These are phyloP conservation scores for Juglanconis oblonga DNA, from an alignment of 2,329 filamentous ascomycete genomes.

Conservation along the genomic window DNA sequence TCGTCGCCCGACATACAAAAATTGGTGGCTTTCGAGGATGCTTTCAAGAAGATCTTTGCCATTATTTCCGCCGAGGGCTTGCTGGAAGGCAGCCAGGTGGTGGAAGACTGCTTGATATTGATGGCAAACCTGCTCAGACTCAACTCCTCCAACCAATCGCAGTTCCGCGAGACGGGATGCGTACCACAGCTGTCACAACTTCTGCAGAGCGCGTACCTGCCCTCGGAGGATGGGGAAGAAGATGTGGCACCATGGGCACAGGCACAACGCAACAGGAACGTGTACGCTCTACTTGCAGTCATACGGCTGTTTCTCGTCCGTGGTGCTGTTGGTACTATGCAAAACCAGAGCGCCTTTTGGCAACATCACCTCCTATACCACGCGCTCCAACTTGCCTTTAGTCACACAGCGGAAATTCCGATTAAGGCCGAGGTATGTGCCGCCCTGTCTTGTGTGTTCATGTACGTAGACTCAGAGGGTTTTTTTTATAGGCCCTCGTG, in stretches of 20 bases:
- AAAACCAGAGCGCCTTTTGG: slow-evolving; percentile 85
- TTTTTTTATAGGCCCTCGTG: slow-evolving; percentile 61
- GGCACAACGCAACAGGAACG: slow-evolving; percentile 79
- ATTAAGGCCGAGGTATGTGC: slow-evolving; percentile 73
- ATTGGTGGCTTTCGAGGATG: slow-evolving; percentile 90
- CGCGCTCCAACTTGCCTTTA: slow-evolving; percentile 80
- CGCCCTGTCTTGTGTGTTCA: slow-evolving; percentile 12
- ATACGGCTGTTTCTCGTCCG: slow-evolving; percentile 79
- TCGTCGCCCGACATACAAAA: slow-evolving; percentile 89
- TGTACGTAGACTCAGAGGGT: slow-evolving; percentile 8
- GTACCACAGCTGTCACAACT: slow-evolving; percentile 70
- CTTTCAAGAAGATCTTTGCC: slow-evolving; percentile 81
- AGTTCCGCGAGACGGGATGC: slow-evolving; percentile 88
- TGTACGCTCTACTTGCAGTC: slow-evolving; percentile 85
- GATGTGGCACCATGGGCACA: slow-evolving; percentile 72
- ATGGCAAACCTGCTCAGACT: slow-evolving; percentile 83
- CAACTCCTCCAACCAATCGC: slow-evolving; percentile 88
- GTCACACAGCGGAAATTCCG: slow-evolving; percentile 64
- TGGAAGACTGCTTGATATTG: slow-evolving; percentile 90
- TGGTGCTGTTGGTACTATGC: slow-evolving; percentile 74
- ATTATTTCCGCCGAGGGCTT: slow-evolving; percentile 83
- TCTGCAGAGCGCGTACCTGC: slow-evolving; percentile 57
- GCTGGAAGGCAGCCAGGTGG: slow-evolving; percentile 75
- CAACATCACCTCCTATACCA: slow-evolving; percentile 76
- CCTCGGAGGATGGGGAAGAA: slow-evolving; percentile 50